Conservation (phyloP, 495 filamentous ascomycete species). For the Massariosphaeria phaeospora region DNA sequence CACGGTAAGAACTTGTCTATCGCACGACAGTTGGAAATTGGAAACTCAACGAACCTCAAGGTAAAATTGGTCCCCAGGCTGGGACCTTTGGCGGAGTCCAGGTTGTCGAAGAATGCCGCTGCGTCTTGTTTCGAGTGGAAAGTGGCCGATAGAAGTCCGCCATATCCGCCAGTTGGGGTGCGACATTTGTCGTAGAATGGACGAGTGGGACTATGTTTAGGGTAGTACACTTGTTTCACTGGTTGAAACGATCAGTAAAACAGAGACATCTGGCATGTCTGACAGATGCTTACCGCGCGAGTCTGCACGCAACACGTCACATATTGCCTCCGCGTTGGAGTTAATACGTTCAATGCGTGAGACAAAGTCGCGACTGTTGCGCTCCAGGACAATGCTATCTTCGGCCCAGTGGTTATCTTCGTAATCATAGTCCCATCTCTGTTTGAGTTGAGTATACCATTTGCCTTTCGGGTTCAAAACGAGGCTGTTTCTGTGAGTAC, state of each 20-base stretch:
- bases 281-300: conserved; percentile 45
- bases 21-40: background rate
- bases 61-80: conserved; percentile 98
- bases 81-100: conserved; percentile 88
- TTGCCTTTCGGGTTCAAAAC: conserved; percentile 76
- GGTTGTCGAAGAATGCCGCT: conserved; percentile 73
- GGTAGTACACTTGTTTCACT: conserved; percentile 84
- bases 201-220: conserved; percentile 66
- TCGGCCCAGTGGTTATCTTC: conserved; percentile 92
- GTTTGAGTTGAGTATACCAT: conserved; percentile 66
- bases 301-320: conserved; percentile 58
- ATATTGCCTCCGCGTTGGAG: conserved; percentile 76
- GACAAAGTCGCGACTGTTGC: conserved; percentile 91
- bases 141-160: conserved; percentile 78
- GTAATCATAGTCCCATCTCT: conserved; percentile 56
- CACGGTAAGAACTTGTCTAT: conserved; percentile 18
- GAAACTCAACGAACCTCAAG: conserved; percentile 48
- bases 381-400: conserved; percentile 89
- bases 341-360: conserved; percentile 81
- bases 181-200: conserved; percentile 73
- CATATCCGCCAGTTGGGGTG: conserved; percentile 75
- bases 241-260: conserved; percentile 29
- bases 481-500: conserved; percentile 46
- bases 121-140: conserved; percentile 68
- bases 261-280: too few relatives aligned